A percentile compares a stretch with the other conserved stretches of the same genome.
phyloP scores from a whole-genome alignment of 2,329 filamentous ascomycete species.

The Corynespora cassiicola region DNA sequence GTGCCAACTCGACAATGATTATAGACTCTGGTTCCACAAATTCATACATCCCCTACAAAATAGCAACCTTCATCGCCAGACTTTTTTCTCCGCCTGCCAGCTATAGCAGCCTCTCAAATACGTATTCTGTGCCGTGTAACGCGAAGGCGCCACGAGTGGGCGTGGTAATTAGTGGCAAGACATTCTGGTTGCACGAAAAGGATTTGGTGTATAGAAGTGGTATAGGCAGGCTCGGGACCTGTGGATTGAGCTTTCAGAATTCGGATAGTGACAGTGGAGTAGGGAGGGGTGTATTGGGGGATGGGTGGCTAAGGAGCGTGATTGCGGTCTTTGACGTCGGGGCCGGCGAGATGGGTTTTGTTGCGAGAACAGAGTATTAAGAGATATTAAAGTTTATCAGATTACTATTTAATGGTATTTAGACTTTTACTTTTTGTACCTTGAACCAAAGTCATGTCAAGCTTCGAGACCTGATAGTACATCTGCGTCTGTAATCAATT shows the following conservation, averaged over 20 bases:
- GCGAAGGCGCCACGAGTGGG: slow-evolving; percentile 27
- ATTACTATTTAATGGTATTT: too few relatives aligned
- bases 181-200: slow-evolving; percentile 19
- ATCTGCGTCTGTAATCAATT: too few relatives aligned
- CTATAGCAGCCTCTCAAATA: slow-evolving; percentile 8
- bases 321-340: slow-evolving; percentile 56
- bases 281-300: slow-evolving; percentile 42
- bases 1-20: slow-evolving; percentile 17
- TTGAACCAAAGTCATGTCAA: too few relatives aligned
- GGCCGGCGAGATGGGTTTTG: slow-evolving; percentile 49
- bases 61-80: slow-evolving; percentile 23
- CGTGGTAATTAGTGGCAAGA: slow-evolving; percentile 17
- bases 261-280: slow-evolving; percentile 1
- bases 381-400: too few relatives aligned
- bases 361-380: slow-evolving; percentile 23
- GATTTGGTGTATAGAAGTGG: slow-evolving; percentile 25
- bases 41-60: slow-evolving; percentile 26
- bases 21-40: slow-evolving; percentile 33
- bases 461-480: too few relatives aligned
- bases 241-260: slow-evolving; percentile 15
- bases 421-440: too few relatives aligned
- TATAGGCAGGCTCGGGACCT: slow-evolving; percentile 6
- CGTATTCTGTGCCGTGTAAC: slow-evolving; percentile 21
- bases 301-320: slow-evolving; percentile 55
- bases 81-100: slow-evolving; percentile 26